Base-by-base conservation (phyloP, 768 basidiomycete genomes). In the Pleurotus citrinopileatus region DNA sequence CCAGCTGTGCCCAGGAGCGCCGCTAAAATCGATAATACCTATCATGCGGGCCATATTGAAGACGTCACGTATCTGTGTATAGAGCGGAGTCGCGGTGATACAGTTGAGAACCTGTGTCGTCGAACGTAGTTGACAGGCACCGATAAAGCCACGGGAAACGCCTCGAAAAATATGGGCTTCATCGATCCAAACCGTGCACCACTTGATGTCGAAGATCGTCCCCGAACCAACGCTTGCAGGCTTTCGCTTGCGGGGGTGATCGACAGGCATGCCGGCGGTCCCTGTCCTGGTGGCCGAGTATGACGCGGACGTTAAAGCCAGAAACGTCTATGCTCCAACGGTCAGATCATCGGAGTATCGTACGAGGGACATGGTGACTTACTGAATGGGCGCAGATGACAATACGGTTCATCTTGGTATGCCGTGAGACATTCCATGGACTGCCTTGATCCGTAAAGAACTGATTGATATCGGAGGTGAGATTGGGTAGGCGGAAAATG, bases 101-200 rank as follows among this genome's bases (percentile, higher is more conserved):
- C 42, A 32, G 17, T 48, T 13, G 0, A 56, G 28, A 0, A 60
- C 25, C 0, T 22, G 20, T 2, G 47, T 32, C 7, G 19, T 6
- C 2, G 28, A 3, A 1, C 51, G 43, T 1, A 61, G 29, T 0
- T 52, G 52, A 5, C 57, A 46, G 1, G 38, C 52, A 1, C 57
- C 57, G 0, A 54, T 32, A 17, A 57, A 60, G 1, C 47, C 52
- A 3, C 50, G 54, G 20, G 19, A 25, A 3, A 27, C 17, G 8
- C 54, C 55, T 3, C 61, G 57, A 43, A 53, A 58, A 7, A 60
- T 48, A 46, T 62, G 61, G 3, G 47, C 52, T 42, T 62, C 59
- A 25, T 62, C 59, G n/a, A 56, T 20, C 19, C 28, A 44, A 4
- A 42, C 46, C 3, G 46, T 22, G 13, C 45, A 48, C 54, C 57